Evolutionary conservation across 192 early-diverging fungal genomes (phyloP).

Genomic region (Lobosporangium transversale): DNA sequence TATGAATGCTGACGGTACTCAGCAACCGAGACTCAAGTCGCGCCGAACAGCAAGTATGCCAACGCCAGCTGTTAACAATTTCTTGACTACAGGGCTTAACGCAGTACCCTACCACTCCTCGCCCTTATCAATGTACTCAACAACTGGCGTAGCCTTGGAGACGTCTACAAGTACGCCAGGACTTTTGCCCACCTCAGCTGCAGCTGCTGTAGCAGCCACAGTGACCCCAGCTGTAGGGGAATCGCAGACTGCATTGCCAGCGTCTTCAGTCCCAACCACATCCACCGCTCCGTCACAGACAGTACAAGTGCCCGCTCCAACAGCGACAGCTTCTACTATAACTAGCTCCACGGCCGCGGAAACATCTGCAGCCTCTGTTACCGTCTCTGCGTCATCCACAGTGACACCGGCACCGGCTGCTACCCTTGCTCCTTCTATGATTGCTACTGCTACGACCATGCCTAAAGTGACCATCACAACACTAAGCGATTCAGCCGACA

Average conservation of each 20-base stretch:
- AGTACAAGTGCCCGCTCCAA: neutral
- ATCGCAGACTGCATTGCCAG: neutral
- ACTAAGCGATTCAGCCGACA: constrained; percentile 32
- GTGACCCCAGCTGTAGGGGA: constrained; percentile 11
- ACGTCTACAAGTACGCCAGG: constrained; percentile 8
- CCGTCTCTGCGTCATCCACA: constrained; percentile 5
- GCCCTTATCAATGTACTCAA: constrained; percentile 46
- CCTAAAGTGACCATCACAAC: constrained; percentile 53
- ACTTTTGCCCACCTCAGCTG: constrained; percentile 15
- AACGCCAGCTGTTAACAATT: constrained; percentile 46
- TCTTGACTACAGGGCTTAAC: constrained; percentile 35
- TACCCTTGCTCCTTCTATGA: constrained; percentile 44
- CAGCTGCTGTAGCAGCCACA: constrained; percentile 17
- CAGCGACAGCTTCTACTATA: constrained; percentile 1
- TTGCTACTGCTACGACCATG: constrained; percentile 44
- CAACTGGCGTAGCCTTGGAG: constrained; percentile 34
- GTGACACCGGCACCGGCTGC: constrained; percentile 10
- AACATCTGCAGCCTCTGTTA: constrained; percentile 1
- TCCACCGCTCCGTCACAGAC: constrained; percentile 1
- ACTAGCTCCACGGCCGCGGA: constrained; percentile 6
- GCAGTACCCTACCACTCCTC: constrained; percentile 42
- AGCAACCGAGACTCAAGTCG: constrained; percentile 32
- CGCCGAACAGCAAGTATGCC: constrained; percentile 50
- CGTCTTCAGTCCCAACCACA: constrained; percentile 2
- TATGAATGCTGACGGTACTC: constrained; percentile 31